Percentiles rank a stretch among this genome's conserved stretches.
These are phyloP conservation scores for Vachellia collinsii DNA, from an alignment of 306 rosid species.

Conservation along the genomic window DNA sequence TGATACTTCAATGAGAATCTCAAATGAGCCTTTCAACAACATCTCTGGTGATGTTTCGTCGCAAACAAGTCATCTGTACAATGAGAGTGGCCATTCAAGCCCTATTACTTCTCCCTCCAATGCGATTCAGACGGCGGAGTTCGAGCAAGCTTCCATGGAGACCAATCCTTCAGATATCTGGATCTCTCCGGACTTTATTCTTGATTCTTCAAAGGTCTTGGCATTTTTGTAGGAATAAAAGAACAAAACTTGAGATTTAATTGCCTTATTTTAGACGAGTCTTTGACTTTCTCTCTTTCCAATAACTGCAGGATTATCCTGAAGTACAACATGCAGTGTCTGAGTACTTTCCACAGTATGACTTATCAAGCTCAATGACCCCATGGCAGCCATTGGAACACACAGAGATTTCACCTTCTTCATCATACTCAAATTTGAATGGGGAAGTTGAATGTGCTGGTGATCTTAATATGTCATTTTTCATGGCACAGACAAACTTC, in stretches of 20 bases:
- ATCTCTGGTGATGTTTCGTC: conserved; percentile 51
- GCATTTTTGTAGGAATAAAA: background rate
- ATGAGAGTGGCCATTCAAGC: conserved; percentile 60
- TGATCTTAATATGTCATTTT: conserved; percentile 54
- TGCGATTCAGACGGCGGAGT: conserved; percentile 45
- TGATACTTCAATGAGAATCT: conserved; percentile 35
- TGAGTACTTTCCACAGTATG: conserved; percentile 50
- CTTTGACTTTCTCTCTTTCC: conserved; percentile 18
- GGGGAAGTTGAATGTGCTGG: conserved; percentile 55
- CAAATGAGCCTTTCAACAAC: conserved; percentile 42
- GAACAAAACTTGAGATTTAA: conserved; percentile 4
- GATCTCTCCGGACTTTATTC: conserved; percentile 80
- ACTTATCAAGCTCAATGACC: conserved; percentile 43
- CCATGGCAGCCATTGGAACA: conserved; percentile 62
- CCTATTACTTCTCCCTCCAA: conserved; percentile 52
- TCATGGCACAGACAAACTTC: conserved; percentile 53
- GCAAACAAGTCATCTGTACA: conserved; percentile 44
- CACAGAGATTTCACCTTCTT: conserved; percentile 62
- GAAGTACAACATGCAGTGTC: conserved; percentile 53
- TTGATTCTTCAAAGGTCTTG: conserved; percentile 85
- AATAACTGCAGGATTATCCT: conserved; percentile 65
- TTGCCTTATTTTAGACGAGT: conserved; percentile 3
- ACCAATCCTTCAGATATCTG: conserved; percentile 58
- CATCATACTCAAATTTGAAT: conserved; percentile 73
- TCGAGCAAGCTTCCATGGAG: conserved; percentile 51